Conservation (phyloP, 345 rosid species). For the Aquilaria yunnanensis region DNA sequence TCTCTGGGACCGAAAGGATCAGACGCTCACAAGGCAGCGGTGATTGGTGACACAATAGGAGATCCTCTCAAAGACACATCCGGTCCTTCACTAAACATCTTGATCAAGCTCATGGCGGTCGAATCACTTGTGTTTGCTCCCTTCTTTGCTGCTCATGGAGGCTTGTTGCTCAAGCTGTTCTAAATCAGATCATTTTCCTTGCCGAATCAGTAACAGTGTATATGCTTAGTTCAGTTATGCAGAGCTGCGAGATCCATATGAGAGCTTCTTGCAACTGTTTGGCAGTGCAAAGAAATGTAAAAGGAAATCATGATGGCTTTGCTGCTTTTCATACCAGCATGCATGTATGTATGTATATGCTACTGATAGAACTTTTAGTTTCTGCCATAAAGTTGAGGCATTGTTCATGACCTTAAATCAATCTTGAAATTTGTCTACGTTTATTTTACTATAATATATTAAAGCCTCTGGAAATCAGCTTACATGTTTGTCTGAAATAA, state of each 20-base stretch:
- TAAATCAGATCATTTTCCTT: conserved; percentile 8
- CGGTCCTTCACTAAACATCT: conserved; percentile 64
- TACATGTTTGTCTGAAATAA: too few relatives aligned
- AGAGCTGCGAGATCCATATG: neutral
- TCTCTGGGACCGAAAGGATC: conserved; percentile 65
- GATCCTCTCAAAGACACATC: conserved; percentile 75
- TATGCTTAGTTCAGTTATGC: neutral
- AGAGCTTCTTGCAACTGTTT: neutral
- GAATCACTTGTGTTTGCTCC: conserved; percentile 74
- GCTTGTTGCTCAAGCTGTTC: conserved; percentile 46
- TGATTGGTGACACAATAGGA: conserved; percentile 67
- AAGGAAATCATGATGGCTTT: neutral
- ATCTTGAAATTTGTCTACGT: too few relatives aligned
- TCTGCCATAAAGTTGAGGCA: too few relatives aligned
- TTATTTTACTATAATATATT: too few relatives aligned
- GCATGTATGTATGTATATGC: too few relatives aligned
- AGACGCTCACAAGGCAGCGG: conserved; percentile 68
- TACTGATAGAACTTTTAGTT: too few relatives aligned
- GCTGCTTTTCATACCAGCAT: neutral
- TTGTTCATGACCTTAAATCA: too few relatives aligned
- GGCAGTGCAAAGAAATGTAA: neutral
- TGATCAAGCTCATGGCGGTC: conserved; percentile 78
- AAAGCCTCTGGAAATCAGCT: too few relatives aligned
- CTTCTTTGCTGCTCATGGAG: conserved; percentile 68
- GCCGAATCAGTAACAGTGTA: neutral